These are phyloP conservation scores for Fusarium falciforme DNA, from an alignment of 2,329 filamentous ascomycete genomes.

Conservation along the genomic window DNA sequence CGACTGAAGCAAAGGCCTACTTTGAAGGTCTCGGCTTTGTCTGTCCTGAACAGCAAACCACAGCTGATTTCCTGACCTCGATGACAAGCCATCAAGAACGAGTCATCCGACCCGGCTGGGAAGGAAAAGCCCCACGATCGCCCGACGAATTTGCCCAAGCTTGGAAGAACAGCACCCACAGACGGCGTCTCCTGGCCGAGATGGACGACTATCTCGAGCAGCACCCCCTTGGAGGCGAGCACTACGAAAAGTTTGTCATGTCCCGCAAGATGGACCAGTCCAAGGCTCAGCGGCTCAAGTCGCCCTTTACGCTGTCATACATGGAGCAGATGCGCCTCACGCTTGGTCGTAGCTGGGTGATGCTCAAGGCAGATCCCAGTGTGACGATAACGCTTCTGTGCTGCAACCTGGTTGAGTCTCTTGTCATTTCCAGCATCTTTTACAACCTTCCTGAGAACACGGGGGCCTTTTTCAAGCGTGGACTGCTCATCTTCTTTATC, in stretches of 20 bases:
- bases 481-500: slow-evolving; percentile 33
- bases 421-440: slow-evolving; percentile 40
- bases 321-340: slow-evolving; percentile 35
- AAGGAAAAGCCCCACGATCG: slow-evolving; percentile 48
- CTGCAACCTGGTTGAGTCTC: slow-evolving; percentile 35
- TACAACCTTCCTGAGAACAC: slow-evolving; percentile 30
- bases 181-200: slow-evolving; percentile 43
- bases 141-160: slow-evolving; percentile 51
- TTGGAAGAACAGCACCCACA: slow-evolving; percentile 46
- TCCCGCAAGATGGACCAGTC: slow-evolving; percentile 42
- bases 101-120: slow-evolving; percentile 46
- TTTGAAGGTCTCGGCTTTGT: slow-evolving; percentile 64
- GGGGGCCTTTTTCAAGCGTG: slow-evolving; percentile 13
- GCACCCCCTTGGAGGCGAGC: slow-evolving; percentile 43
- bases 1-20: slow-evolving; percentile 41
- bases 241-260: slow-evolving; percentile 40
- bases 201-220: slow-evolving; percentile 45
- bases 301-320: slow-evolving; percentile 34
- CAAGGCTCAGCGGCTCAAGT: slow-evolving; percentile 32
- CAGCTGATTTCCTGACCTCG: slow-evolving; percentile 75
- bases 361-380: slow-evolving; percentile 38
- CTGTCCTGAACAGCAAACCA: slow-evolving; percentile 68
- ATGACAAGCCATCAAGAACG: slow-evolving; percentile 56
- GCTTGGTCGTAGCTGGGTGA: slow-evolving; percentile 32
- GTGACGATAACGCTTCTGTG: slow-evolving; percentile 34